Base-by-base conservation (phyloP, 306 rosid species). In the Mucuna pruriens region DNA sequence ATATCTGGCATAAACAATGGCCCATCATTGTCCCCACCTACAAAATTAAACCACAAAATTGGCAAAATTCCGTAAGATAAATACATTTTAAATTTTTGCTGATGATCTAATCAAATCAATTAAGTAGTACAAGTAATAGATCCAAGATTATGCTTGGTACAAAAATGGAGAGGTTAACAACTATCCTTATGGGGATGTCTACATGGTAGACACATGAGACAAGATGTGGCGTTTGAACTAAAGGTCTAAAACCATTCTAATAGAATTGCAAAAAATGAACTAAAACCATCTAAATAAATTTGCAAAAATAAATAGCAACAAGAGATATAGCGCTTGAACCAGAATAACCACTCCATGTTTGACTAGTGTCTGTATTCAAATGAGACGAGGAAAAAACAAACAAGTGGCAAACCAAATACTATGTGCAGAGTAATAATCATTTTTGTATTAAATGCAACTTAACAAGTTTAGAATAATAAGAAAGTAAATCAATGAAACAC, bases 21-120 rank as follows among this genome's bases (percentile, higher is more conserved):
- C 74, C 97, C 99, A 81, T 96, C 99, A 2, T 83, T 71, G 64
- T 92, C 98, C 81, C 94, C 97, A 29, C 98, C 98, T 96, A 86
- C 90, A 68, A 77, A 76, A 45, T 70, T 51, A 66, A 79, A 80
- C 42, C 44, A 69, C 38, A 19, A 34, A 33, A 72, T 68, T 38
- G 26, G 42, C 15, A 71, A 73, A 71, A 45, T 15, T n/a, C 5
- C 8, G 6, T 57, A 55, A 65, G 48, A 74, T 17, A 74, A 31
- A 20, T 17, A 39, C 38, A 46, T 26, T 68, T 63, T 15, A 60
- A 52, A 72, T 22, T 25, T 60, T 74, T 40, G 72, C 39, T 20
- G 23, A 45, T 7, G 12, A 46, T 71, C 38, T 38, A 62, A 79
- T 16, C 40, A 1, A 16, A 62, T 60, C 58, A 42, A 52, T 33